These are phyloP conservation scores for Mortierella sp. DNA, from an alignment of 371 early-diverging fungal genomes.

Conservation along the genomic window DNA sequence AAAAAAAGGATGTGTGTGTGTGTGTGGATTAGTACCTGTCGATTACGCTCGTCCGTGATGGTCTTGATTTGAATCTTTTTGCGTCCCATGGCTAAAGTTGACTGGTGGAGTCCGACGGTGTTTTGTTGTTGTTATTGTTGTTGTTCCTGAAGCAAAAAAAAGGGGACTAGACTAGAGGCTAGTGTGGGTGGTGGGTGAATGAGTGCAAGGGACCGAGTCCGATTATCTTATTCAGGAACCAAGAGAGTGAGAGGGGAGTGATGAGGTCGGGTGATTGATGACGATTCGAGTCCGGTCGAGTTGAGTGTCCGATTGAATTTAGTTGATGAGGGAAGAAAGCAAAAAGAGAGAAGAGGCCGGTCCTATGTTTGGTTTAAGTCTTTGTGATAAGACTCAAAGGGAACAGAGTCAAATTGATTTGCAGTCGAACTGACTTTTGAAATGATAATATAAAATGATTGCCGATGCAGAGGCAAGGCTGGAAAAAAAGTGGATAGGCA, in stretches of 20 bases:
- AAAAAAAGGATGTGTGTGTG: neutral
- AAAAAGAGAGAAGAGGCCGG: neutral
- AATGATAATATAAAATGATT: too few species aligned
- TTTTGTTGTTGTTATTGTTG: neutral
- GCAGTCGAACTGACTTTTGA: neutral
- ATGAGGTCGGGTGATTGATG: neutral
- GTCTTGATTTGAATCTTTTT: slow-evolving; percentile 97
- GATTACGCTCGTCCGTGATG: slow-evolving; percentile 94
- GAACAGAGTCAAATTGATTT: neutral
- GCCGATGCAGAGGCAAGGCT: neutral
- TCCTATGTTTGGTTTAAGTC: neutral
- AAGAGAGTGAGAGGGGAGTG: neutral
- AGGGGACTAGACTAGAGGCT: neutral
- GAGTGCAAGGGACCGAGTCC: neutral
- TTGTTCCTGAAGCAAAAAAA: slow-evolving; percentile 8
- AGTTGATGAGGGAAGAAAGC: neutral
- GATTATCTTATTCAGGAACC: neutral
- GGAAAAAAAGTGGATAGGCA: neutral
- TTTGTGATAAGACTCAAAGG: neutral
- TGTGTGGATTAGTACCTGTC: slow-evolving; percentile 74
- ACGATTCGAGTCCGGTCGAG: neutral
- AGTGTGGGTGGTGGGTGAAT: neutral
- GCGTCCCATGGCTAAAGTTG: slow-evolving; percentile 82
- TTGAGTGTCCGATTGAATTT: too few species aligned
- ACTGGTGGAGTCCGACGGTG: neutral